phyloP scores from a whole-genome alignment of 2,329 filamentous ascomycete genomes.

The Colletotrichum salicis region DNA sequence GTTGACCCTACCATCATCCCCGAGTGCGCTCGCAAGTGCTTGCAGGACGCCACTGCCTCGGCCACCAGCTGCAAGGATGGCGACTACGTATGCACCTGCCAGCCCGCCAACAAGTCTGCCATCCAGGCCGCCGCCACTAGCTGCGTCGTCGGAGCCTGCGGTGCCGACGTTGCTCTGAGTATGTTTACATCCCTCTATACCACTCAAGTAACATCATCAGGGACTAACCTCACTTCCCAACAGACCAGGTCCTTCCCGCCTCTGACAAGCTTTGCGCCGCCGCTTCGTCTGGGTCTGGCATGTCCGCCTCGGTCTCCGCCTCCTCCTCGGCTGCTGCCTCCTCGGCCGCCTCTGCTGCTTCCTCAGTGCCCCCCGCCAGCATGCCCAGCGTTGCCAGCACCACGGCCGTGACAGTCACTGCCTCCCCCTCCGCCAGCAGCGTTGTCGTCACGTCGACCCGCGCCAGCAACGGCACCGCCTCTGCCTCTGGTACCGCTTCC shows the following conservation, averaged over 20 bases:
- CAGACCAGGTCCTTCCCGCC: slow-evolving; percentile 53
- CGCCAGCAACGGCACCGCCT: slow-evolving; percentile 26
- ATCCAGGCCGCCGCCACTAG: slow-evolving; percentile 46
- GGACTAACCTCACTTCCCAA: slow-evolving; percentile 14
- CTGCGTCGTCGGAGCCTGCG: slow-evolving; percentile 51
- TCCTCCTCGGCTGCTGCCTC: neutral
- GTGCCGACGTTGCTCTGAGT: slow-evolving; percentile 51
- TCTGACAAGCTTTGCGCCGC: slow-evolving; percentile 47
- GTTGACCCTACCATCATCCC: slow-evolving; percentile 39
- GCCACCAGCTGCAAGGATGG: slow-evolving; percentile 45
- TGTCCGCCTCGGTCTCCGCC: slow-evolving; percentile 15
- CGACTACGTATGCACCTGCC: slow-evolving; percentile 47
- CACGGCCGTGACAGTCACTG: slow-evolving; percentile 21
- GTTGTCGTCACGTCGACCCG: slow-evolving; percentile 1
- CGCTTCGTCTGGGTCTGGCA: slow-evolving; percentile 19
- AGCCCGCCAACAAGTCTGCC: slow-evolving; percentile 46
- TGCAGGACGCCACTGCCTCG: slow-evolving; percentile 44
- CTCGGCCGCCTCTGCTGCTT: neutral
- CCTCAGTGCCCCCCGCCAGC: slow-evolving; percentile 19
- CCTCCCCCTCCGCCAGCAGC: slow-evolving; percentile 1
- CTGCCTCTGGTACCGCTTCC: slow-evolving; percentile 16
- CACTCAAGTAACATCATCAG: no score
- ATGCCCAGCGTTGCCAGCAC: slow-evolving; percentile 19
- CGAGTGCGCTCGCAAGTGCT: slow-evolving; percentile 50
- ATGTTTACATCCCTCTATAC: slow-evolving; percentile 38